Percentiles rank a stretch among this genome's conserved stretches.
These are phyloP conservation scores for Takashimella tepidaria DNA, from an alignment of 1,284 basidiomycete genomes.

Conservation along the genomic window DNA sequence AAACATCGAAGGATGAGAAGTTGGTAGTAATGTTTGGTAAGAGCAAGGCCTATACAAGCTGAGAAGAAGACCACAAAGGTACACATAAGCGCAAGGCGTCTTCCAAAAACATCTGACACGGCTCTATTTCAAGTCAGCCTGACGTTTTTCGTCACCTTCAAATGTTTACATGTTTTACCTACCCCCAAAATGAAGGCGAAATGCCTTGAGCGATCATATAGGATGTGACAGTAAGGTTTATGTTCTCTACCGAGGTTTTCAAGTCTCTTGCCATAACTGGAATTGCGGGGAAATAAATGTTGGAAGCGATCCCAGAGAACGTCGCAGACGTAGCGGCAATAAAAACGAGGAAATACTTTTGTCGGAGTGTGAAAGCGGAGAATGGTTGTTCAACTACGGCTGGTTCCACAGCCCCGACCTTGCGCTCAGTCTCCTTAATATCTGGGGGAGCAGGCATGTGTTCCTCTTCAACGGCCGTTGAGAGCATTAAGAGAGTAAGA, in stretches of 20 bases:
- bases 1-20: slow-evolving; percentile 6
- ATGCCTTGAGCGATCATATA: slow-evolving; percentile 73
- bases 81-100: slow-evolving; percentile 3
- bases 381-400: background rate
- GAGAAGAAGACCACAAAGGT: slow-evolving; percentile 6
- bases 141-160: slow-evolving; percentile 32
- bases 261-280: slow-evolving; percentile 61
- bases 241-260: slow-evolving; percentile 59
- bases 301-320: slow-evolving; percentile 54
- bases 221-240: slow-evolving; percentile 70
- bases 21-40: slow-evolving; percentile 6
- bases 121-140: slow-evolving; percentile 27
- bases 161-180: slow-evolving; percentile 18
- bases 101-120: slow-evolving; percentile 3
- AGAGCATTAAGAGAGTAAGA: no score
- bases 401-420: background rate
- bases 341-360: slow-evolving; percentile 8
- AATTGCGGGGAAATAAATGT: slow-evolving; percentile 72
- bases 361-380: slow-evolving; percentile 2
- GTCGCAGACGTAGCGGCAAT: slow-evolving; percentile 14
- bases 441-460: no score
- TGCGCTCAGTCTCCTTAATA: background rate
- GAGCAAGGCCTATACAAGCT: slow-evolving; percentile 7
- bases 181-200: slow-evolving; percentile 60
- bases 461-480: no score